A percentile compares a stretch with the other conserved stretches of the same genome.
Conservation (phyloP, 306 rosid species). For the Corylus avellana region DNA sequence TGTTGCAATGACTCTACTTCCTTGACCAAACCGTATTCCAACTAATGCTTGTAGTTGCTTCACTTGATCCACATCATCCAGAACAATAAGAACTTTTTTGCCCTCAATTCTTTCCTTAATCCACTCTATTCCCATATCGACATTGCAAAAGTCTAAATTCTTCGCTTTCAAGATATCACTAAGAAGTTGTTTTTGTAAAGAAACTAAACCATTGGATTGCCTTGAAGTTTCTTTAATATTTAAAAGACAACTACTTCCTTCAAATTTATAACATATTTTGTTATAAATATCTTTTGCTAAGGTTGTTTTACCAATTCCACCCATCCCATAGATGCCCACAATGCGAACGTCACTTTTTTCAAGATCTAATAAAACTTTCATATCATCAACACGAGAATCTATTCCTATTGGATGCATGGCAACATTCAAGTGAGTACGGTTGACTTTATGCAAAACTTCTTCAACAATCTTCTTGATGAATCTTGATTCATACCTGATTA, state of each 20-base stretch:
- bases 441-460: neutral
- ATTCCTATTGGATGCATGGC: constrained; percentile 23
- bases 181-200: constrained; percentile 30
- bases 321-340: constrained; percentile 30
- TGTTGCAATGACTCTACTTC: constrained; percentile 32
- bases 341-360: neutral
- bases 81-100: constrained; percentile 16
- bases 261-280: neutral
- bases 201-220: neutral
- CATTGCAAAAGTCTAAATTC: neutral
- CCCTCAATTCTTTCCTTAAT: neutral
- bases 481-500: constrained; percentile 13
- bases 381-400: neutral
- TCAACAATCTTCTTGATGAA: constrained; percentile 10
- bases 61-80: constrained; percentile 6
- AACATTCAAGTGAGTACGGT: neutral
- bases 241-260: constrained; percentile 8
- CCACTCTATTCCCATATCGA: neutral
- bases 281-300: constrained; percentile 31
- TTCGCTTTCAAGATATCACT: neutral
- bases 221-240: neutral
- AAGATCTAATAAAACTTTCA: neutral
- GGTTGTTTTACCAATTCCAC: constrained; percentile 35
- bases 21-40: constrained; percentile 21
- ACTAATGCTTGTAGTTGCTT: constrained; percentile 9